phyloP scores from a whole-genome alignment of 2,329 filamentous ascomycete genomes.

The Arthrobotrys sphaeroides region DNA sequence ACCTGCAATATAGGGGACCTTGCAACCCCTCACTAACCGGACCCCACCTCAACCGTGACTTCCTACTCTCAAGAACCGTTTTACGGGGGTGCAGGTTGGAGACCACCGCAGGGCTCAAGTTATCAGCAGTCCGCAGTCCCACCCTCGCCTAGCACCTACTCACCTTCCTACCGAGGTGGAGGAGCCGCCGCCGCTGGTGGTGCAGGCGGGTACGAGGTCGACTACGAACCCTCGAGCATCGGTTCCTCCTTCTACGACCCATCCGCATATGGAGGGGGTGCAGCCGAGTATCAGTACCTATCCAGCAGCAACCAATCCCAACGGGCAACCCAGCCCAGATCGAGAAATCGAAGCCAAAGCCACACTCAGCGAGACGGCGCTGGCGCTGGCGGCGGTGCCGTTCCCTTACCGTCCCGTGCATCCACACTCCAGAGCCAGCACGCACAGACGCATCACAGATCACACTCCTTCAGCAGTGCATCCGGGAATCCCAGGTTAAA shows the following conservation, averaged over 20 bases:
- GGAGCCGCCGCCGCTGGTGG: conserved; percentile 42
- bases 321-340: conserved; percentile 50
- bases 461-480: conserved; percentile 44
- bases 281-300: conserved; percentile 50
- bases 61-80: conserved; percentile 52
- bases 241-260: conserved; percentile 53
- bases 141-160: conserved; percentile 52
- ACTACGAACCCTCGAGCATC: conserved; percentile 53
- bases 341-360: conserved; percentile 42
- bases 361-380: conserved; percentile 32
- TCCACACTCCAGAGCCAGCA: conserved; percentile 47
- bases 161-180: conserved; percentile 50
- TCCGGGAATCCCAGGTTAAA: conserved; percentile 38
- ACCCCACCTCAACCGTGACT: conserved; percentile 50
- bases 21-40: conserved; percentile 53
- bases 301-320: conserved; percentile 52
- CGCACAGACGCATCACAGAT: conserved; percentile 46
- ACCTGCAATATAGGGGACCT: conserved; percentile 47
- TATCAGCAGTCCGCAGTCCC: conserved; percentile 50
- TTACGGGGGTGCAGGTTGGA: conserved; percentile 53
- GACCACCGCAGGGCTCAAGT: conserved; percentile 43
- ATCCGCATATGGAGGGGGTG: conserved; percentile 49
- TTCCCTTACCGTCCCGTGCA: conserved; percentile 31
- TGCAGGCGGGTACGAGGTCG: conserved; percentile 43
- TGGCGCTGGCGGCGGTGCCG: conserved; percentile 6